Evolutionary conservation across 345 rosid species (phyloP), one percentile per base, ranked within the genome.

Genomic region (Rhodamnia rubescens): DNA sequence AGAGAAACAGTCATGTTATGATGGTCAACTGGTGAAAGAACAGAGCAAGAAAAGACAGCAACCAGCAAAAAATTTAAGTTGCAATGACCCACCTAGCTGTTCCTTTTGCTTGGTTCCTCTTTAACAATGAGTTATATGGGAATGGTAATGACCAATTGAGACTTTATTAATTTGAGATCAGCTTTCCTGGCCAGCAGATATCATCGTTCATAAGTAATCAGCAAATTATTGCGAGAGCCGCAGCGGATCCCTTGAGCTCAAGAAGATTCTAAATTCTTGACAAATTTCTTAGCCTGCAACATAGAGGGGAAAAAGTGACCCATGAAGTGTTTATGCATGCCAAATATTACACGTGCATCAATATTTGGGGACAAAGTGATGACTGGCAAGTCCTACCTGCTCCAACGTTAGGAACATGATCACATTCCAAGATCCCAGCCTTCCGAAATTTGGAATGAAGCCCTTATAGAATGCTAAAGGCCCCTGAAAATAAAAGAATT

Each of bases 371-470:
- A 18, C 44, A 69, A 32, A 69, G 42, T 69, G 47, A 64, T 8
- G 78, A 21, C 78, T 16, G 18, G 1, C 42, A 18, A 80, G 27
- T 36, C 80, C 80, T 90, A 98, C 99, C 96, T 96, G 99, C 90
- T 98, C 99, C 11, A 98, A 93, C 58, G 99, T 98, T 87, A 94
- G 92, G 88, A 98, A 96, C 99, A 96, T 95, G 88, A 98, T 94
- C 87, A 95, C 98, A 42, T 96, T 98, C 99, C 99, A 95, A 85
- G 99, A 96, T 88, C 99, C 99, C 82, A 98, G 96, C 81, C 98
- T 93, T 82, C 96, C 98, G 78, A 95, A 96, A 91, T 96, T 96
- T 69, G 98, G 99, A 87, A 98, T 90, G 87, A 98, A 98, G 74
- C 99, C 99, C 89, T 95, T 95, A 84, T 98, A 95, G 84, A 98